Conservation (phyloP, 2,329 filamentous ascomycete genomes). For the Cytospora piceae region DNA sequence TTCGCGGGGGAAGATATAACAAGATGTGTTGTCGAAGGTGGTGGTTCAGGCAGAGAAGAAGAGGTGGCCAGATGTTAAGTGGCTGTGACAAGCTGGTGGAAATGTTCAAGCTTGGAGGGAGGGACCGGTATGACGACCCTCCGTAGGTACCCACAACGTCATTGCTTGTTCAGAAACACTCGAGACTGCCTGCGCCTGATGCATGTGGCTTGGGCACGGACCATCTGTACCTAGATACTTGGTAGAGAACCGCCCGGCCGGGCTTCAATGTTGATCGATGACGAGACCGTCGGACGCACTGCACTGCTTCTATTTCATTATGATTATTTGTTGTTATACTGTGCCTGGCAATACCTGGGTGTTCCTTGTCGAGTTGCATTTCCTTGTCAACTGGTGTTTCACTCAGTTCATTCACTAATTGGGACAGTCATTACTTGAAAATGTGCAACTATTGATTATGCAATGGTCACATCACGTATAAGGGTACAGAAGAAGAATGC, state of each 20-base stretch:
- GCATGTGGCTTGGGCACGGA: neutral
- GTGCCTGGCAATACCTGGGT: neutral
- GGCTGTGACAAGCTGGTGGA: slow-evolving; percentile 18
- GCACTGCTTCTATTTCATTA: neutral
- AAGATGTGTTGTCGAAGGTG: neutral
- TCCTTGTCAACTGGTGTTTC: neutral
- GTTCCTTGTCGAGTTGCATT: neutral
- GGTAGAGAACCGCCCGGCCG: neutral
- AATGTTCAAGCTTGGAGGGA: slow-evolving; percentile 24
- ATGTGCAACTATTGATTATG: neutral
- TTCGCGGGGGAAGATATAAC: neutral
- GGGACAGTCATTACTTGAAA: neutral
- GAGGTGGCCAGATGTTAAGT: slow-evolving; percentile 29
- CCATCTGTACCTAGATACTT: neutral
- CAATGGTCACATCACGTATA: neutral
- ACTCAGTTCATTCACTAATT: neutral
- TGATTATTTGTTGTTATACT: neutral
- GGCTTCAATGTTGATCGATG: neutral
- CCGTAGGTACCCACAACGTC: slow-evolving; percentile 24
- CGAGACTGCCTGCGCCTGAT: neutral
- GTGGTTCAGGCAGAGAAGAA: slow-evolving; percentile 1
- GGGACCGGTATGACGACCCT: slow-evolving; percentile 25
- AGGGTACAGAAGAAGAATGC: neutral
- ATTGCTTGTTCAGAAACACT: slow-evolving; percentile 15
- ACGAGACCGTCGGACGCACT: neutral